Evolutionary conservation across 2,329 filamentous ascomycete species (phyloP).

Genomic region (Cadophora sp.): DNA sequence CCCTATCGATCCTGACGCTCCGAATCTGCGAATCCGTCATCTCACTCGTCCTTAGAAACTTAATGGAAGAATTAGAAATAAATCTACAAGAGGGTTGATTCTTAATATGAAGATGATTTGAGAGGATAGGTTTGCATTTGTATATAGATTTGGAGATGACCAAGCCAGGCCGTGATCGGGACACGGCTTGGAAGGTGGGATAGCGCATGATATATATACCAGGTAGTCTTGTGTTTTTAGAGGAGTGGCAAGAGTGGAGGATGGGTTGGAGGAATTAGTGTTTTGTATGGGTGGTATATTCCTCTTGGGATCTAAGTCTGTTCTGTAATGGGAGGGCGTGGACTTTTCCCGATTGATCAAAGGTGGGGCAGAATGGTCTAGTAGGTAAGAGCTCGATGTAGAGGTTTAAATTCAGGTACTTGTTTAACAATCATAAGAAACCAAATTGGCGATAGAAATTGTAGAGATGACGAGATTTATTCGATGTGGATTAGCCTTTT

Average conservation of each 20-base stretch:
- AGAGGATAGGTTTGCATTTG: not conserved
- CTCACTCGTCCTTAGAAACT: slow-evolving; percentile 34
- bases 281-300: no score
- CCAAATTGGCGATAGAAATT: not conserved
- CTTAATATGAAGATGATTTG: not conserved
- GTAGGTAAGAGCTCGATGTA: not conserved
- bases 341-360: slow-evolving; percentile 18
- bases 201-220: slow-evolving; percentile 14
- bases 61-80: slow-evolving; percentile 32
- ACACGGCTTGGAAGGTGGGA: slow-evolving; percentile 17
- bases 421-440: not conserved
- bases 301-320: no score
- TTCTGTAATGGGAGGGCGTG: not conserved
- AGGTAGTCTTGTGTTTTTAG: not conserved
- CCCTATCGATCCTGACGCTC: slow-evolving; percentile 62
- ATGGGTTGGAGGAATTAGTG: not conserved
- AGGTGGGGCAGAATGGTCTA: slow-evolving; percentile 16
- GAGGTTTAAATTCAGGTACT: not conserved
- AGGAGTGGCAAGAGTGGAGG: slow-evolving; percentile 3
- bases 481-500: not conserved
- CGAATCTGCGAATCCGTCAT: slow-evolving; percentile 58
- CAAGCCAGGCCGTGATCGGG: slow-evolving; percentile 11
- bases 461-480: not conserved
- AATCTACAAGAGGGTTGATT: slow-evolving; percentile 7
- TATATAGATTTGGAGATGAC: not conserved